Evolutionary conservation across 2,329 filamentous ascomycete genomes (phyloP).

Genomic region (Berkeleyomyces rouxiae): DNA sequence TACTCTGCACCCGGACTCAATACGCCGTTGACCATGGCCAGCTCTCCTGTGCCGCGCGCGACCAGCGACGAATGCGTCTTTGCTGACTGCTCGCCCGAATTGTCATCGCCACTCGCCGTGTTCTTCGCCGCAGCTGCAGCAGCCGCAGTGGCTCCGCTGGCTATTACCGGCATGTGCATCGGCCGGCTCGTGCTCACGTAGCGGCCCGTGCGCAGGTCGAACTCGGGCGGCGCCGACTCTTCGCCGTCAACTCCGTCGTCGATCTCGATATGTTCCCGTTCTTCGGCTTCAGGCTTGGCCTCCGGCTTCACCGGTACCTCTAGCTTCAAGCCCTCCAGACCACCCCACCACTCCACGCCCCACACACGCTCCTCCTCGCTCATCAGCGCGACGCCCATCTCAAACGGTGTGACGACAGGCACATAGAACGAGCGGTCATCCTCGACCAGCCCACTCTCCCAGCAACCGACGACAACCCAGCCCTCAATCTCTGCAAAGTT

Average conservation of each 20-base stretch:
- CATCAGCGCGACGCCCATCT: slow-evolving; percentile 63
- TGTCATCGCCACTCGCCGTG: slow-evolving; percentile 10
- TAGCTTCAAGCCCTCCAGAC: slow-evolving; percentile 49
- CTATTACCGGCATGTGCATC: slow-evolving; percentile 30
- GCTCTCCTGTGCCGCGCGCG: slow-evolving; percentile 43
- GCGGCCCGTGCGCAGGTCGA: slow-evolving; percentile 75
- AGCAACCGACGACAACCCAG: slow-evolving; percentile 95
- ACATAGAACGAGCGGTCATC: slow-evolving; percentile 68
- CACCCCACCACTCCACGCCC: slow-evolving; percentile 77
- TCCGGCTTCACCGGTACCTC: slow-evolving; percentile 11
- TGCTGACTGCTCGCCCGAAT: not conserved
- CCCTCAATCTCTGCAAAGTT: slow-evolving; percentile 93
- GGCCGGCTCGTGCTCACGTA: slow-evolving; percentile 67
- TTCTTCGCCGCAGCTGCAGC: slow-evolving; percentile 17
- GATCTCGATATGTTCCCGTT: slow-evolving; percentile 19
- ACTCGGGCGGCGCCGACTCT: slow-evolving; percentile 72
- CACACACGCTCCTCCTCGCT: slow-evolving; percentile 63
- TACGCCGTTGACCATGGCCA: slow-evolving; percentile 69
- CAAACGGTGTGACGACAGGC: slow-evolving; percentile 88
- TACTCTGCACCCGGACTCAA: slow-evolving; percentile 87
- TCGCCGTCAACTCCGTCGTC: slow-evolving; percentile 38
- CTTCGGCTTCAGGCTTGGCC: slow-evolving; percentile 16
- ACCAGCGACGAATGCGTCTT: slow-evolving; percentile 30
- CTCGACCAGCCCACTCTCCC: slow-evolving; percentile 88
- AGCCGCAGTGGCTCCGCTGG: slow-evolving; percentile 3